These are phyloP conservation scores for Hymenoscyphus linearis DNA, from an alignment of 2,329 filamentous ascomycete genomes.

Conservation along the genomic window DNA sequence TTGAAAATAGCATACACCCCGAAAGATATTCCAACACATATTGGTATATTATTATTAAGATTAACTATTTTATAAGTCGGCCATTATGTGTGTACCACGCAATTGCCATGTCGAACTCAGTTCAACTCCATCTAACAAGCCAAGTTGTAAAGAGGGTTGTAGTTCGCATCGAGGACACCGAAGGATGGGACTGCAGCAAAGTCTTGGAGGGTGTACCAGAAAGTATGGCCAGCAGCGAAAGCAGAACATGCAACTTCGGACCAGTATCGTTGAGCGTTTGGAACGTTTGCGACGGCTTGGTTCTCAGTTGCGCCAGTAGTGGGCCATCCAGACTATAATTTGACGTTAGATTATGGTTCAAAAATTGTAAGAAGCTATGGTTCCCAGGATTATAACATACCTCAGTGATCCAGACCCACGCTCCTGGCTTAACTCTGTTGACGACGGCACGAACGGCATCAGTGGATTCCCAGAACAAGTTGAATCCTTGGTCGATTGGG, in stretches of 20 bases:
- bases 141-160: slow-evolving; percentile 24
- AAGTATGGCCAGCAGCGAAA: slow-evolving; percentile 50
- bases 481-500: slow-evolving; percentile 48
- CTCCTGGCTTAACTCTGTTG: slow-evolving; percentile 42
- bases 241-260: slow-evolving; percentile 53
- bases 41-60: slow-evolving; percentile 1
- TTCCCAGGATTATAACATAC: background rate
- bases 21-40: background rate
- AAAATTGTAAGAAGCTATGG: background rate
- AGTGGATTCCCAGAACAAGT: slow-evolving; percentile 45
- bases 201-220: slow-evolving; percentile 59
- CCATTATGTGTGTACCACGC: background rate
- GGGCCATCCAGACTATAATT: slow-evolving; percentile 48
- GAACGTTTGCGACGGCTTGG: slow-evolving; percentile 47
- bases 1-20: background rate
- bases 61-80: background rate
- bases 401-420: slow-evolving; percentile 58
- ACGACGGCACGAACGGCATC: slow-evolving; percentile 27
- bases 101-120: background rate
- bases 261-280: slow-evolving; percentile 62
- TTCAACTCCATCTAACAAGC: slow-evolving; percentile 17
- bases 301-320: slow-evolving; percentile 48
- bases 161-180: slow-evolving; percentile 34
- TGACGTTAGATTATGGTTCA: background rate
- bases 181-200: slow-evolving; percentile 38